These are phyloP conservation scores for Aleurites moluccanus DNA, from an alignment of 441 rosid species.

Conservation along the genomic window DNA sequence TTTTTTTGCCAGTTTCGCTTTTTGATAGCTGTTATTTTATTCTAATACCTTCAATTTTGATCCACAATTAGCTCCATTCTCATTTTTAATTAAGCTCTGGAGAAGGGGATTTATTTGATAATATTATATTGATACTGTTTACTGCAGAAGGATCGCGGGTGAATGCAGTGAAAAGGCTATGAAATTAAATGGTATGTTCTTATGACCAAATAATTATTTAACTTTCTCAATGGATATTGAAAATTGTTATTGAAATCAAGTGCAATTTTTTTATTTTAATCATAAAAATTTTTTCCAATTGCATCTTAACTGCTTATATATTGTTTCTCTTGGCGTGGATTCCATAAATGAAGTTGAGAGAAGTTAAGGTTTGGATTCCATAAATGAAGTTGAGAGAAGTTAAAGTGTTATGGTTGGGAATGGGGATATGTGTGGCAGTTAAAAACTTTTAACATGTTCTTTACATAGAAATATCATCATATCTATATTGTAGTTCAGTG, in stretches of 20 bases:
- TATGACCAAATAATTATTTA: too few relatives aligned
- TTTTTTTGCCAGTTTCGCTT: neutral
- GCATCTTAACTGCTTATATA: neutral
- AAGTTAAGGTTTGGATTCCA: neutral
- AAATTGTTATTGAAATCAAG: neutral
- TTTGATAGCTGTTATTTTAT: neutral
- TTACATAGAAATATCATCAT: neutral
- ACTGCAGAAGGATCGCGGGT: conserved; percentile 30
- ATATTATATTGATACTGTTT: neutral
- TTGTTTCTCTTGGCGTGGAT: neutral
- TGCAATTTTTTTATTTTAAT: neutral
- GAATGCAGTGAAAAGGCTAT: conserved; percentile 12
- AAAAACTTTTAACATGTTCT: neutral
- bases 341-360: neutral
- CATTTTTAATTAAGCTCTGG: neutral
- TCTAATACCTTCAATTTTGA: neutral
- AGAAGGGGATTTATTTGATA: neutral
- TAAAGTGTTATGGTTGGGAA: neutral
- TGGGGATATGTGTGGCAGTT: neutral
- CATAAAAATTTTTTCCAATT: neutral
- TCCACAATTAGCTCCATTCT: neutral
- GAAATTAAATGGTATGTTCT: conserved; percentile 32
- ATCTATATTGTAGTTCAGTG: neutral
- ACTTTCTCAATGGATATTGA: too few relatives aligned
- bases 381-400: neutral